Conservation (phyloP, 306 rosid species). For the Herpetospermum pedunculosum region DNA sequence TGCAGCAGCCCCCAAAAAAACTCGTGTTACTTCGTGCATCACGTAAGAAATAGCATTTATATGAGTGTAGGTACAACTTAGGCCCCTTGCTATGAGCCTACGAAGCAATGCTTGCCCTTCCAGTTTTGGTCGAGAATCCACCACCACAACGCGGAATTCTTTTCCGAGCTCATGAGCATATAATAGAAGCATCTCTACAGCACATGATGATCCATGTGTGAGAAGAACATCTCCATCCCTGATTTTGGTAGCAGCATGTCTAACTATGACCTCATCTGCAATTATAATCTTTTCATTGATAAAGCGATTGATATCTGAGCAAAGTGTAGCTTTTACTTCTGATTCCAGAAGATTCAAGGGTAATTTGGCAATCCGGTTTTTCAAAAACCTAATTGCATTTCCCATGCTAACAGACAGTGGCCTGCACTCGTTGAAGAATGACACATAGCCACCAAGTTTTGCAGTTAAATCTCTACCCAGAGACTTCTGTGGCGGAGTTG, state of each 20-base stretch:
- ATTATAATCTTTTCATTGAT: slow-evolving; percentile 67
- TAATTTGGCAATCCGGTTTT: slow-evolving; percentile 48
- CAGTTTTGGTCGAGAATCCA: slow-evolving; percentile 79
- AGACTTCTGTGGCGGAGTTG: slow-evolving; percentile 54
- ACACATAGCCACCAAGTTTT: slow-evolving; percentile 60
- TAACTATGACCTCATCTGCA: slow-evolving; percentile 72
- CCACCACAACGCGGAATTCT: slow-evolving; percentile 70
- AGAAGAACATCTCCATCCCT: slow-evolving; percentile 86
- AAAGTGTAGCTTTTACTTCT: slow-evolving; percentile 59
- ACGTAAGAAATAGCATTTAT: slow-evolving; percentile 68
- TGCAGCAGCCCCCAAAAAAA: slow-evolving; percentile 71
- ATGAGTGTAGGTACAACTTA: slow-evolving; percentile 74
- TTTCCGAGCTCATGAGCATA: slow-evolving; percentile 66
- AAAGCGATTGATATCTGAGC: slow-evolving; percentile 58
- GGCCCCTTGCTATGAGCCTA: slow-evolving; percentile 56
- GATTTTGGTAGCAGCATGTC: slow-evolving; percentile 60
- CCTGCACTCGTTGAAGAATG: slow-evolving; percentile 70
- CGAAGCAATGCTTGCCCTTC: slow-evolving; percentile 72
- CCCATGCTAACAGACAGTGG: slow-evolving; percentile 90
- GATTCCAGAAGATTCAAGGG: slow-evolving; percentile 44
- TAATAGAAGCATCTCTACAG: slow-evolving; percentile 63
- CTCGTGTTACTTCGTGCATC: slow-evolving; percentile 79
- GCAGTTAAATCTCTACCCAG: slow-evolving; percentile 70
- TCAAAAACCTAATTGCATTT: slow-evolving; percentile 66
- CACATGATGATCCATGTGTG: slow-evolving; percentile 55